Evolutionary conservation across 1,139 yeast species (phyloP), one percentile per base, ranked within the genome.

Genomic region (Pichia cactophila): DNA sequence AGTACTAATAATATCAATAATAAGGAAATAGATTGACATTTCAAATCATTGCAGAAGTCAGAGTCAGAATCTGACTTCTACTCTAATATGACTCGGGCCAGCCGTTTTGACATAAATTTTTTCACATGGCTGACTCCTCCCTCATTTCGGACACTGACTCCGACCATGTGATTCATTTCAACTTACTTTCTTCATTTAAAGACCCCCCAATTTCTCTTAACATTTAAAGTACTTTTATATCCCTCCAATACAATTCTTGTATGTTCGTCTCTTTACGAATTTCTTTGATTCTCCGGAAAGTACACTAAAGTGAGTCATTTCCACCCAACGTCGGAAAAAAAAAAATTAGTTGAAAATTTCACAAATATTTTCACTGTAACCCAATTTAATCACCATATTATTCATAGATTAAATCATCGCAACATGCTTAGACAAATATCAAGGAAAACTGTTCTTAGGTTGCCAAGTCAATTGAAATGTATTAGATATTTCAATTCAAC

Each of bases 401-500:
- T 23, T 23, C 23, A 23, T 23, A 7, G 14, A 20, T 36, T 36
- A 16, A 4, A 28, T 2, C 23, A 16, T 35, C 14, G 4, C 8
- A 48, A 7, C 16, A 56, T 56, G 58, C 48, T 56, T 17, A 54
- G 57, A 49, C 42, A 33, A 20, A 45, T 56, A 1, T 33, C 49
- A 9, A 52, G 40, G 43, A 46, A 46, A 33, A 8, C 49, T 23
- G 46, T 37, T 9, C 8, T 48, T 16, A 44, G 39, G 20, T n/a
- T 44, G 16, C 26, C 50, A n/a, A 39, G 29, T 10, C 35, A 28
- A 20, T 20, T 42, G 20, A 16, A 42, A 10, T 26, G 48, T 17
- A 23, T 39, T 6, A 59, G 54, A 51, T 44, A 44, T 28, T 60
- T 61, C 41, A 55, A 56, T n/a, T 14, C 48, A 7, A 46, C 61